A percentile compares a stretch with the other conserved stretches of the same genome.
phyloP scores from a whole-genome alignment of 169 alveolate genomes.

The Eimeria acervulina region DNA sequence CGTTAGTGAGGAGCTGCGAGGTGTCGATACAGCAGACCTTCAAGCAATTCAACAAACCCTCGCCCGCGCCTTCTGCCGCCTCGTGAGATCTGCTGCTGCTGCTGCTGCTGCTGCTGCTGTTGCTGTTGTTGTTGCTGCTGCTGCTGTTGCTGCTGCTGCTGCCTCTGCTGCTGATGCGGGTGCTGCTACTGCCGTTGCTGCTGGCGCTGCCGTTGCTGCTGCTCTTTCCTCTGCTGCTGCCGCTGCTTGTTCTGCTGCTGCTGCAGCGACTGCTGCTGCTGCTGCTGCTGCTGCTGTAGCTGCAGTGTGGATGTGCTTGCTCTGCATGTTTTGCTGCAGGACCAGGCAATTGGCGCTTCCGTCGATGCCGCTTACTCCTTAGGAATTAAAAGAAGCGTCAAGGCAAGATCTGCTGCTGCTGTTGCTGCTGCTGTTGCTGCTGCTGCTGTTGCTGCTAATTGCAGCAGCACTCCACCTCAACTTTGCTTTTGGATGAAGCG shows the following conservation, averaged over 20 bases:
- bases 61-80: conserved; percentile 70
- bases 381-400: conserved; percentile 15
- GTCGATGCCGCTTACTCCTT: conserved; percentile 22
- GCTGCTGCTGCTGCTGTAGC: neutral
- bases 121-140: no score
- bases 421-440: conserved; percentile 39
- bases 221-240: no score
- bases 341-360: conserved; percentile 17
- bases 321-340: neutral
- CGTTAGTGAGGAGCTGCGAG: conserved; percentile 41
- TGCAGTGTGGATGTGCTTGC: neutral
- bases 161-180: no score
- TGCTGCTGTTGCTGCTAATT: neutral
- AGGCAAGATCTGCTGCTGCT: conserved; percentile 37
- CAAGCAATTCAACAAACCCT: neutral
- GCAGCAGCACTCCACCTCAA: no score
- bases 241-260: neutral
- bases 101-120: no score
- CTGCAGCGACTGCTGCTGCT: neutral
- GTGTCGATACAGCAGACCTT: neutral
- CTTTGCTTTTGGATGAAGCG: no score
- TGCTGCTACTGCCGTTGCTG: no score
- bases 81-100: conserved; percentile 34
- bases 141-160: no score
- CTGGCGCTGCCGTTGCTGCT: no score